These are phyloP conservation scores for Boeremia lycopersici DNA, from an alignment of 2,329 filamentous ascomycete species.

Conservation along the genomic window DNA sequence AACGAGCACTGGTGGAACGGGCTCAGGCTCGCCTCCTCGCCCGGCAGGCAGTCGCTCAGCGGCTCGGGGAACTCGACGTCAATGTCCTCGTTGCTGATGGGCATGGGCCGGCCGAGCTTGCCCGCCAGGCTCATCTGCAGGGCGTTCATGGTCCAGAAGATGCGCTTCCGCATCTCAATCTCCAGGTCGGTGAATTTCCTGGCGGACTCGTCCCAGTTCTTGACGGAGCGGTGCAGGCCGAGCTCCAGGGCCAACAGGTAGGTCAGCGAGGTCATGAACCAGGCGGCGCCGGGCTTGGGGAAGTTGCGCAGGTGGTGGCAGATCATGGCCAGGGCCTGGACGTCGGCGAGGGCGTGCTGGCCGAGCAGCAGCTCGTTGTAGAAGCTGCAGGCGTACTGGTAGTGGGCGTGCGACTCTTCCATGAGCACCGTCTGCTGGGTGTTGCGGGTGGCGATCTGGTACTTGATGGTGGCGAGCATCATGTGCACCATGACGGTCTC, in stretches of 20 bases:
- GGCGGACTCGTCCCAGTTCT: constrained; percentile 58
- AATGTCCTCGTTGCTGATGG: constrained; percentile 74
- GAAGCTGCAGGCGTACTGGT: constrained; percentile 74
- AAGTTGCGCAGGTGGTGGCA: constrained; percentile 76
- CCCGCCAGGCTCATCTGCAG: constrained; percentile 73
- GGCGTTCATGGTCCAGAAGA: constrained; percentile 75
- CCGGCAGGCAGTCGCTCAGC: constrained; percentile 72
- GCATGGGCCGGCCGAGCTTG: constrained; percentile 78
- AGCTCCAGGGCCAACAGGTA: constrained; percentile 74
- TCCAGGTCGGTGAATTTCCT: constrained; percentile 61
- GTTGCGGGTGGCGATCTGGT: constrained; percentile 77
- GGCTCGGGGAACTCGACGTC: constrained; percentile 77
- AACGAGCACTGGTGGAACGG: constrained; percentile 67
- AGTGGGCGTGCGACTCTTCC: constrained; percentile 74
- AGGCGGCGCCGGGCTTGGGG: constrained; percentile 77
- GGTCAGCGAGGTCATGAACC: constrained; percentile 69
- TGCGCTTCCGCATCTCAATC: constrained; percentile 77
- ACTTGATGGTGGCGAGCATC: constrained; percentile 78
- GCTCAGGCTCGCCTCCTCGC: constrained; percentile 55
- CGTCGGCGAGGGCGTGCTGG: constrained; percentile 66
- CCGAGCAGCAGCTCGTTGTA: constrained; percentile 69
- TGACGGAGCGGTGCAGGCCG: constrained; percentile 74
- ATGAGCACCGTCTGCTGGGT: constrained; percentile 57
- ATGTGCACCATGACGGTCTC: constrained; percentile 77
- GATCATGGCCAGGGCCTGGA: constrained; percentile 76